phyloP scores from a whole-genome alignment of 768 basidiomycete genomes.

The Dioszegia crocea region DNA sequence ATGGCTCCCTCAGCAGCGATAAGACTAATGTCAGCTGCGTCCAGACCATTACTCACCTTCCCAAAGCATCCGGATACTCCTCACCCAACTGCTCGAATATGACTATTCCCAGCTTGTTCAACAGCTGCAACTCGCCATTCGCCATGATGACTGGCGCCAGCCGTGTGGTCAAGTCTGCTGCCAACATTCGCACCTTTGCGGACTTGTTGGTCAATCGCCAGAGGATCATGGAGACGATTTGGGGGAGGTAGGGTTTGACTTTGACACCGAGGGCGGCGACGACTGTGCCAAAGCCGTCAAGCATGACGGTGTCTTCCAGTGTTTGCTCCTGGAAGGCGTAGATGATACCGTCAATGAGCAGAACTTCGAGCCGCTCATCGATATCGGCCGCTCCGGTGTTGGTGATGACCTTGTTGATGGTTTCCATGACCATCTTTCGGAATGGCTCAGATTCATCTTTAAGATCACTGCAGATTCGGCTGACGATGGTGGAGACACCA shows the following conservation, averaged over 20 bases:
- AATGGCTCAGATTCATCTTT: slow-evolving; percentile 60
- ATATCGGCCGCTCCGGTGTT: slow-evolving; percentile 95
- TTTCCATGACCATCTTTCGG: slow-evolving; percentile 99
- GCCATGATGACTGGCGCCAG: slow-evolving; percentile 97
- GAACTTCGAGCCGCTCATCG: slow-evolving; percentile 88
- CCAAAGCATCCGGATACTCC: slow-evolving; percentile 97
- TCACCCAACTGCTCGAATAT: slow-evolving; percentile 98
- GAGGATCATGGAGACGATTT: slow-evolving; percentile 96
- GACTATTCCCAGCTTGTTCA: slow-evolving; percentile 93
- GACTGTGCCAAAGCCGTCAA: slow-evolving; percentile 96
- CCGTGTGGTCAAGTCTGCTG: slow-evolving; percentile 94
- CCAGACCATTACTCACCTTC: slow-evolving; percentile 53
- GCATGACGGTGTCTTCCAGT: slow-evolving; percentile 97
- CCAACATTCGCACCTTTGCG: slow-evolving; percentile 97
- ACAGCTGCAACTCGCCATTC: slow-evolving; percentile 90
- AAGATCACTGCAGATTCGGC: slow-evolving; percentile 77
- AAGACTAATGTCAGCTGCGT: slow-evolving; percentile 59
- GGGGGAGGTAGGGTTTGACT: slow-evolving; percentile 96
- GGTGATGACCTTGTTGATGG: slow-evolving; percentile 91
- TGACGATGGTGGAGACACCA: slow-evolving; percentile 93
- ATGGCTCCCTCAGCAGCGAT: slow-evolving; percentile 98
- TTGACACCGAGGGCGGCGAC: slow-evolving; percentile 92
- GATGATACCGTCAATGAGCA: slow-evolving; percentile 96
- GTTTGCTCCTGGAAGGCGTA: slow-evolving; percentile 99
- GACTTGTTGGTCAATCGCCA: slow-evolving; percentile 99